phyloP scores from a whole-genome alignment of 495 filamentous ascomycete species.

The Lindgomyces ingoldianus region DNA sequence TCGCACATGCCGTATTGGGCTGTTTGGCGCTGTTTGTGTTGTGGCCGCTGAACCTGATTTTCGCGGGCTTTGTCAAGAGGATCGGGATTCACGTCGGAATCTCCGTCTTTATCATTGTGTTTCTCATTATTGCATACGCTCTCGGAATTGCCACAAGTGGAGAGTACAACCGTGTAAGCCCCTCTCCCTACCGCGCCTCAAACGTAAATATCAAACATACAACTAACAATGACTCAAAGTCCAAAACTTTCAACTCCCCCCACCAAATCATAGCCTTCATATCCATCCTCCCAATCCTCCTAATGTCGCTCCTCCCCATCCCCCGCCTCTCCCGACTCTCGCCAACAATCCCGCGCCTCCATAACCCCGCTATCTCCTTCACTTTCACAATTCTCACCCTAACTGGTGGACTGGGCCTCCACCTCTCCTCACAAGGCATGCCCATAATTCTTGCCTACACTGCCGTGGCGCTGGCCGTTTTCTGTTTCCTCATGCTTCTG shows the following conservation, averaged over 20 bases:
- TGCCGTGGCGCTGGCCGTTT: slow-evolving; percentile 20
- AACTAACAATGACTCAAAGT: neutral
- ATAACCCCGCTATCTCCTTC: slow-evolving; percentile 15
- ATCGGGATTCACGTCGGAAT: slow-evolving; percentile 30
- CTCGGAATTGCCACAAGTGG: slow-evolving; percentile 29
- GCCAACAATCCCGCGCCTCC: slow-evolving; percentile 19
- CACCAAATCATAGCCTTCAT: slow-evolving; percentile 36
- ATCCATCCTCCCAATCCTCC: slow-evolving; percentile 20
- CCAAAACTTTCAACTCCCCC: slow-evolving; percentile 28
- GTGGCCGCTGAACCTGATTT: slow-evolving; percentile 34
- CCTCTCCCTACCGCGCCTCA: neutral
- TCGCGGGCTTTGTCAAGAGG: slow-evolving; percentile 32
- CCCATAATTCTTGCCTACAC: slow-evolving; percentile 24
- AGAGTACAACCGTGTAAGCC: slow-evolving; percentile 36
- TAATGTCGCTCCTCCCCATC: slow-evolving; percentile 25
- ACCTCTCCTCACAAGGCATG: slow-evolving; percentile 13
- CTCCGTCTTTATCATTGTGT: slow-evolving; percentile 23
- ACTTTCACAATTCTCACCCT: slow-evolving; percentile 25
- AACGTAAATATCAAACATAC: neutral
- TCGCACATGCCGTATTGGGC: slow-evolving; percentile 36
- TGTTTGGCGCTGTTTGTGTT: slow-evolving; percentile 35
- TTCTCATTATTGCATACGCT: slow-evolving; percentile 31
- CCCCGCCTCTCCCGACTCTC: slow-evolving; percentile 8
- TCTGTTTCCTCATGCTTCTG: slow-evolving; percentile 14
- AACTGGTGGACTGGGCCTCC: slow-evolving; percentile 32